A percentile compares a stretch with the other conserved stretches of the same genome.
phyloP scores from a whole-genome alignment of 2,329 filamentous ascomycete genomes.

The Colletotrichum somersetense region DNA sequence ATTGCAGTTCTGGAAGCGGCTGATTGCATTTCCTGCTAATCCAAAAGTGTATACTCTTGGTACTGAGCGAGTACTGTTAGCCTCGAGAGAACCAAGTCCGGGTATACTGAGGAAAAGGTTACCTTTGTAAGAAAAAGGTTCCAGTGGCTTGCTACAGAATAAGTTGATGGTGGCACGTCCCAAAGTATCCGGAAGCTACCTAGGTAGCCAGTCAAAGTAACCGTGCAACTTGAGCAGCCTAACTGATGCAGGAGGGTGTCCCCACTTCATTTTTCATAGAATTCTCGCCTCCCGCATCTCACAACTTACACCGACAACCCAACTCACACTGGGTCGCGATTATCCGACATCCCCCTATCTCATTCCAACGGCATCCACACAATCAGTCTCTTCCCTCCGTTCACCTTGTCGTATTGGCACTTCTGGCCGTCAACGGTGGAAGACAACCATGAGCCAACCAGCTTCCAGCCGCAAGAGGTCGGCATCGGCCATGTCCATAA shows the following conservation, averaged over 20 bases:
- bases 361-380: not conserved
- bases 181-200: not conserved
- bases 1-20: not conserved
- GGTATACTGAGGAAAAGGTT: not conserved
- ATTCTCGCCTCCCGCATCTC: slow-evolving; percentile 1
- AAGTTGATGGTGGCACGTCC: not conserved
- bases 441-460: slow-evolving; percentile 20
- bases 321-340: not conserved
- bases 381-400: too few species aligned
- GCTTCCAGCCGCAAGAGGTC: slow-evolving; percentile 50
- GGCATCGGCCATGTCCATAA: slow-evolving; percentile 42
- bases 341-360: not conserved
- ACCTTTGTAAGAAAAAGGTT: not conserved
- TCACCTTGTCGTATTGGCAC: too few species aligned
- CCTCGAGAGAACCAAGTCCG: not conserved
- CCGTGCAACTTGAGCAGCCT: not conserved
- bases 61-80: not conserved
- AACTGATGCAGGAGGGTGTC: not conserved
- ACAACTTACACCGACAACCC: slow-evolving; percentile 5
- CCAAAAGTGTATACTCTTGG: not conserved
- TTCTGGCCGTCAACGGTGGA: not conserved
- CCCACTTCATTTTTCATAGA: slow-evolving; percentile 11
- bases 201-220: not conserved
- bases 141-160: too few species aligned
- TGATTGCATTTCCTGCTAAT: not conserved